phyloP scores from a whole-genome alignment of 2,329 filamentous ascomycete genomes.

The Fusarium denticulatum region DNA sequence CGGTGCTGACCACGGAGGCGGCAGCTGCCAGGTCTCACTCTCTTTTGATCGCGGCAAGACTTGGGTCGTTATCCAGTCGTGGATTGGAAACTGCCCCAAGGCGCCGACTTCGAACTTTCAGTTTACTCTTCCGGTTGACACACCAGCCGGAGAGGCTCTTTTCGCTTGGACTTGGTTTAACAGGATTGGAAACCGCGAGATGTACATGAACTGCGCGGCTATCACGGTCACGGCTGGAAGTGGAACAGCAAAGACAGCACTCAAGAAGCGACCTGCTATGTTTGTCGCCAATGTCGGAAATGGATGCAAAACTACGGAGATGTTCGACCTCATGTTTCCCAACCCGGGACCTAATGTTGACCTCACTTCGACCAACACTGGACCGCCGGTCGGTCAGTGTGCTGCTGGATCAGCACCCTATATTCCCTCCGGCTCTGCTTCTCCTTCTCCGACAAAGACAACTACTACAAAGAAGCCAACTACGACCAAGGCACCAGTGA shows the following conservation, averaged over 20 bases:
- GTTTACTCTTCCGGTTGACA: conserved; percentile 69
- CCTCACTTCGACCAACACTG: conserved; percentile 53
- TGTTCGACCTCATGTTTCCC: conserved; percentile 70
- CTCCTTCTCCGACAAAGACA: conserved; percentile 13
- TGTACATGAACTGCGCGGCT: conserved; percentile 86
- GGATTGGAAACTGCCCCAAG: conserved; percentile 63
- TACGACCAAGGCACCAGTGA: conserved; percentile 4
- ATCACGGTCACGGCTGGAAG: conserved; percentile 65
- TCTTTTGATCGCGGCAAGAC: conserved; percentile 76
- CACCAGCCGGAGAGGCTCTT: conserved; percentile 62
- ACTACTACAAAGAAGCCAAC: conserved; percentile 6
- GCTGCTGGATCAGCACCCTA: conserved; percentile 32
- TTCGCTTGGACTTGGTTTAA: conserved; percentile 85
- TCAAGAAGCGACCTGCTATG: conserved; percentile 69
- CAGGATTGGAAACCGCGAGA: conserved; percentile 78
- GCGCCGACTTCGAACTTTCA: conserved; percentile 60
- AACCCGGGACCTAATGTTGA: conserved; percentile 53
- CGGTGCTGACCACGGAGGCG: conserved; percentile 71
- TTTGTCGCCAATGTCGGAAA: conserved; percentile 75
- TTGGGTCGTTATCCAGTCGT: conserved; percentile 73
- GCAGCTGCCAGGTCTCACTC: conserved; percentile 79
- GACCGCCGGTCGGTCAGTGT: conserved; percentile 29
- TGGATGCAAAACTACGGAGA: conserved; percentile 51
- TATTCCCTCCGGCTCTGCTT: conserved; percentile 14
- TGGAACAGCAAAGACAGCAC: conserved; percentile 44